phyloP scores from a whole-genome alignment of 192 early-diverging fungal species.

The Jimgerdemannia flammicorona region DNA sequence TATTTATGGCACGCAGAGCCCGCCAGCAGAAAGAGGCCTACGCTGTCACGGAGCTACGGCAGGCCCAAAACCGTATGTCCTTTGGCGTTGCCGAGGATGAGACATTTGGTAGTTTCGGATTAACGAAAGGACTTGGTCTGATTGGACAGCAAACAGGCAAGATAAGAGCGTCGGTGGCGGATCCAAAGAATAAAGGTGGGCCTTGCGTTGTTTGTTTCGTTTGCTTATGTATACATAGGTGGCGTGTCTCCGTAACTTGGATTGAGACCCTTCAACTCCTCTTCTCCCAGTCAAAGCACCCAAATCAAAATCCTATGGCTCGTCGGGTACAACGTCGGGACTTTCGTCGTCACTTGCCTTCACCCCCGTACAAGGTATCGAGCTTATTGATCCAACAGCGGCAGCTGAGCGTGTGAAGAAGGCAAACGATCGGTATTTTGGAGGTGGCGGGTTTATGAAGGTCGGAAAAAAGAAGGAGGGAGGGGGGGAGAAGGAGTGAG shows the following conservation, averaged over 20 bases:
- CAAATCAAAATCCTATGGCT: slow-evolving; percentile 42
- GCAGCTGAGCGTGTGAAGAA: slow-evolving; percentile 56
- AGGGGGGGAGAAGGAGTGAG: slow-evolving; percentile 5
- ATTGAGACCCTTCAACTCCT: neutral
- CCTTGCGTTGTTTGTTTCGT: neutral
- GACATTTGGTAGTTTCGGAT: slow-evolving; percentile 68
- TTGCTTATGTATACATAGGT: slow-evolving; percentile 42
- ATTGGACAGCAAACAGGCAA: slow-evolving; percentile 75
- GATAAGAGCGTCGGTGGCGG: slow-evolving; percentile 66
- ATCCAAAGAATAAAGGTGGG: slow-evolving; percentile 55
- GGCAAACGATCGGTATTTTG: slow-evolving; percentile 75
- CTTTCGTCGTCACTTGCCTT: slow-evolving; percentile 87
- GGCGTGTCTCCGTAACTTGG: too few relatives aligned
- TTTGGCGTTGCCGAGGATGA: slow-evolving; percentile 94
- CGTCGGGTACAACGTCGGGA: slow-evolving; percentile 63
- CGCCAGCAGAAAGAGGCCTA: slow-evolving; percentile 79
- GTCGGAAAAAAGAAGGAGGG: slow-evolving; percentile 39
- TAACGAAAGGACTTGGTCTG: slow-evolving; percentile 86
- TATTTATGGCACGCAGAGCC: slow-evolving; percentile 41
- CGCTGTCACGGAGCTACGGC: slow-evolving; percentile 82
- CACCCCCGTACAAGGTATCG: slow-evolving; percentile 93
- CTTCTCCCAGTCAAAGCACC: slow-evolving; percentile 45
- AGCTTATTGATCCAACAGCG: slow-evolving; percentile 82
- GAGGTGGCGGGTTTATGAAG: slow-evolving; percentile 55
- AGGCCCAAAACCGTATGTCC: slow-evolving; percentile 85